These are phyloP conservation scores for Coelastrella sp. DNA, from an alignment of 139 green algal species.

Conservation along the genomic window DNA sequence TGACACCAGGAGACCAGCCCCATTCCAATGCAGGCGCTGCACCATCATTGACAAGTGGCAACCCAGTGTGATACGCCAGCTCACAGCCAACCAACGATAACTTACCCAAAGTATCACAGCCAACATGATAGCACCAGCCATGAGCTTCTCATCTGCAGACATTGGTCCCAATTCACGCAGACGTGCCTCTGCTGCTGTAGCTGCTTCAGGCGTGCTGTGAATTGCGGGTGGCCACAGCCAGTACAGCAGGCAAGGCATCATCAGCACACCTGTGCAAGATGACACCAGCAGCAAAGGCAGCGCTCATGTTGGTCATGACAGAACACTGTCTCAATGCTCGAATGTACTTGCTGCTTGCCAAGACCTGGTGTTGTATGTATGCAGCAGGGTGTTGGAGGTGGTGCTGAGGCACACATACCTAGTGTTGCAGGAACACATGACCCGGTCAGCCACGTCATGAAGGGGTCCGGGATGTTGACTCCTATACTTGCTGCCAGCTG, in stretches of 20 bases:
- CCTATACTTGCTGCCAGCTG: constrained; percentile 91
- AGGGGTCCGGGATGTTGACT: constrained; percentile 84
- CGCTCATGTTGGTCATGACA: neutral
- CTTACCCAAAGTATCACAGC: constrained; percentile 94
- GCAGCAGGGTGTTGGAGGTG: neutral
- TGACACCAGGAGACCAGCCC: neutral
- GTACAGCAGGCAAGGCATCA: constrained; percentile 63
- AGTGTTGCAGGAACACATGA: constrained; percentile 64
- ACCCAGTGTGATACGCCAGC: no score
- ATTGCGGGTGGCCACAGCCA: constrained; percentile 75
- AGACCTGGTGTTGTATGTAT: neutral
- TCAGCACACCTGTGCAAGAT: constrained; percentile 53
- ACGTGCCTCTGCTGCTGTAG: constrained; percentile 66
- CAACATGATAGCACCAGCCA: constrained; percentile 87
- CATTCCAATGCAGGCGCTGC: no score
- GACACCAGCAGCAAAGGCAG: neutral
- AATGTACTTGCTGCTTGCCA: neutral
- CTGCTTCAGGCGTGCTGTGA: constrained; percentile 92
- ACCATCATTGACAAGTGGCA: no score
- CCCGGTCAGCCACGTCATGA: constrained; percentile 91
- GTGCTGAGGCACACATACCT: constrained; percentile 41
- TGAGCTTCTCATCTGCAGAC: constrained; percentile 89
- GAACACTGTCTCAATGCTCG: neutral
- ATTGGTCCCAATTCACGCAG: constrained; percentile 91
- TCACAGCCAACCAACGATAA: neutral